Evolutionary conservation across 179 eudicot species (phyloP), one percentile per base, ranked within the genome.

Genomic region (Beta lomatogona): DNA sequence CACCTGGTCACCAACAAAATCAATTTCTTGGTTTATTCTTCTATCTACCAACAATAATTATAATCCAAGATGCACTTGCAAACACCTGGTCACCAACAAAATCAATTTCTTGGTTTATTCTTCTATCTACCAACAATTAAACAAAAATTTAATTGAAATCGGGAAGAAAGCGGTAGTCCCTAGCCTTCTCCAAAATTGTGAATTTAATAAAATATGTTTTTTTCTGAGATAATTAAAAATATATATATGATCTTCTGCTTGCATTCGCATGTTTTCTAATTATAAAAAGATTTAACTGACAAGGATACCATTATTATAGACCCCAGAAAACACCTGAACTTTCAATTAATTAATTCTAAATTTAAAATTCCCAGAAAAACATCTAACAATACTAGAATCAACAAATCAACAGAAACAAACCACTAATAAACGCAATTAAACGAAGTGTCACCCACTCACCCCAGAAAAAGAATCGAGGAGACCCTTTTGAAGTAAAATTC

Each of bases 401-500:
- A 19, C 19, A 16, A 59, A 60, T 61, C 5, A 25, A 80, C 8
- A 58, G 4, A 15, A 22, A 57, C 18, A 8, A 48, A 60, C 1
- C 9, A 59, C 41, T 36, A 36, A 36, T 31, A n/a, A 50, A 55
- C 18, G 44, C 6, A 55, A 45, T 16, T 13, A 61, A 71, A 14
- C 4, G 6, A 11, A 16, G 8, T 18, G 2, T 8, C 41, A 52
- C 0, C 12, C 0, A 77, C 93, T 87, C 66, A 91, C 98, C 93
- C 95, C 95, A 78, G 92, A 93, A 21, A 86, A 2, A 44, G 97
- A 92, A 88, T 93, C 90, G 15, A 93, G 88, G 1, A 90, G 9
- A n/a, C 93, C 91, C 82, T 81, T 89, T 0, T 66, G 86, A 18
- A 94, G 87, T 0, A 87, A 82, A 80, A 92, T 11, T 19, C 81